A percentile compares a stretch with the other conserved stretches of the same genome.
These are phyloP conservation scores for Medicago arabica DNA, from an alignment of 306 rosid genomes.

Conservation along the genomic window DNA sequence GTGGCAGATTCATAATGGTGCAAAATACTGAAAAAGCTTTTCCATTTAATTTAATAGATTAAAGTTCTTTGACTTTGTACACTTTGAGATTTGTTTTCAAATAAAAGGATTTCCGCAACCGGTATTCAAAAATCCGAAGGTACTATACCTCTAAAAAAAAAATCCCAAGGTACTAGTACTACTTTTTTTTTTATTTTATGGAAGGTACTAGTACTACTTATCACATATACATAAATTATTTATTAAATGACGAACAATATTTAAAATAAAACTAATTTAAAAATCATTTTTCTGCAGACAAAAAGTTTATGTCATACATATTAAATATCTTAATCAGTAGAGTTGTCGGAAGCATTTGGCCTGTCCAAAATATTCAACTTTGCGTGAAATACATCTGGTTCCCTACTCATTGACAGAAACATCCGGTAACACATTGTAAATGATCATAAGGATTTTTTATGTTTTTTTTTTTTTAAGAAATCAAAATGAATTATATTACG, in stretches of 20 bases:
- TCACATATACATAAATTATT: background rate
- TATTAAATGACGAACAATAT: background rate
- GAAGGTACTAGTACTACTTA: background rate
- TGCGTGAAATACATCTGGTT: background rate
- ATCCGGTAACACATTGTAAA: background rate
- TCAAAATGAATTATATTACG: too few relatives aligned
- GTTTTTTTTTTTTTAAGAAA: too few relatives aligned
- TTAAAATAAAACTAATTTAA: background rate
- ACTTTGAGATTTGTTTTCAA: background rate
- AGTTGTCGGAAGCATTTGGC: background rate
- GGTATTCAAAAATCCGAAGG: background rate
- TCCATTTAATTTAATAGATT: background rate
- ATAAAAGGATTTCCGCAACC: too few relatives aligned
- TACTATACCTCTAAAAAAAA: background rate
- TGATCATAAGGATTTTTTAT: background rate
- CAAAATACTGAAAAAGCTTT: background rate
- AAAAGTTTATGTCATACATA: background rate
- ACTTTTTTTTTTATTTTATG: too few relatives aligned
- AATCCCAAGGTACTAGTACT: background rate
- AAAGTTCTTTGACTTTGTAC: conserved; percentile 18
- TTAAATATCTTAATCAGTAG: background rate
- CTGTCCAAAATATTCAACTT: conserved; percentile 6
- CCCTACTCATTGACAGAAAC: background rate
- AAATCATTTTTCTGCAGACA: background rate
- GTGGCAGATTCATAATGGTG: background rate